phyloP scores from a whole-genome alignment of 306 rosid species.

The Clitoria ternatea region DNA sequence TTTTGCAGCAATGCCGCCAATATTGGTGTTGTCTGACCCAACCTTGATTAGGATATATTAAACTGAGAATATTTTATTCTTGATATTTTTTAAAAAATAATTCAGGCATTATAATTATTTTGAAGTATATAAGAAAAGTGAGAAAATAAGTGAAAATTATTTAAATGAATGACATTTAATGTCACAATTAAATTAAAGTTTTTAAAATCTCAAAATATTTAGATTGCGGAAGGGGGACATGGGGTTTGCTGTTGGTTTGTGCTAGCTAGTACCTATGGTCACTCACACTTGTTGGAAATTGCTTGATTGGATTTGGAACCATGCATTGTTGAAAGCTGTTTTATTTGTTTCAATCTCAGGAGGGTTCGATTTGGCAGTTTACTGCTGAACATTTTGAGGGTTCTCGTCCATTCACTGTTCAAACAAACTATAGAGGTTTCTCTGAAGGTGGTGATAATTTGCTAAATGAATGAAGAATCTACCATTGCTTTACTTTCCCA shows the following conservation, averaged over 20 bases:
- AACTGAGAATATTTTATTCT: too few species aligned
- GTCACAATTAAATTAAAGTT: too few species aligned
- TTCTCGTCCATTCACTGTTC: slow-evolving; percentile 71
- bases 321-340: not conserved
- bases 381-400: slow-evolving; percentile 63
- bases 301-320: not conserved
- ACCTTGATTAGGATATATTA: too few species aligned
- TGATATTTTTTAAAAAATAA: too few species aligned
- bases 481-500: not conserved
- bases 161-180: too few species aligned
- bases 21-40: too few species aligned
- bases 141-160: too few species aligned
- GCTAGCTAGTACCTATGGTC: not conserved
- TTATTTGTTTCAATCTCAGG: slow-evolving; percentile 41
- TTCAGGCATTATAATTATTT: too few species aligned
- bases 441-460: slow-evolving; percentile 58
- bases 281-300: not conserved
- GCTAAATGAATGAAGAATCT: not conserved
- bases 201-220: too few species aligned
- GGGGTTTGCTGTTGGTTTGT: not conserved
- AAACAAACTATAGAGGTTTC: slow-evolving; percentile 65
- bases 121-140: too few species aligned
- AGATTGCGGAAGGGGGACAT: too few species aligned
- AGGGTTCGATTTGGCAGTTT: slow-evolving; percentile 69
- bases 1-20: too few species aligned